These are phyloP conservation scores for Stenogyne calaminthoides DNA, from an alignment of 305 asterid species.

Conservation along the genomic window DNA sequence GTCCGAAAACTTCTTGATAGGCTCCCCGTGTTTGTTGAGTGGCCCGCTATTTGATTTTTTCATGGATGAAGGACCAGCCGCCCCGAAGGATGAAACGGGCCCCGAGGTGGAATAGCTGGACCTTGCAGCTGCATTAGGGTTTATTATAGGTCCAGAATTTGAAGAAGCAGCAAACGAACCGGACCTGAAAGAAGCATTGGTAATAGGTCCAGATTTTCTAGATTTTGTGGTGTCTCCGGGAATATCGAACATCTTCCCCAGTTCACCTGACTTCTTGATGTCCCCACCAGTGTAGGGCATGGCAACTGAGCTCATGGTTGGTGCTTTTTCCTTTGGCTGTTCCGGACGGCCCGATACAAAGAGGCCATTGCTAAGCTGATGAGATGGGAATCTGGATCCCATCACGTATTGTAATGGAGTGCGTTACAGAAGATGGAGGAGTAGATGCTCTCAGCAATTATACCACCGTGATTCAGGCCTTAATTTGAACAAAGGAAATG, in stretches of 20 bases:
- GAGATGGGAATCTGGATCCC: constrained; percentile 98
- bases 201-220: constrained; percentile 82
- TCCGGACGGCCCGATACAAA: constrained; percentile 94
- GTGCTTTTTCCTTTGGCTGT: constrained; percentile 83
- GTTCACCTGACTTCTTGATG: constrained; percentile 92
- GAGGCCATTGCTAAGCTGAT: constrained; percentile 96
- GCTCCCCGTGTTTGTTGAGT: constrained; percentile 88
- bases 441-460: constrained; percentile 26
- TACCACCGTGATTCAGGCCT: constrained; percentile 31
- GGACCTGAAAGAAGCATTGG: constrained; percentile 55
- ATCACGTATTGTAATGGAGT: constrained; percentile 44
- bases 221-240: constrained; percentile 79
- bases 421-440: constrained; percentile 12
- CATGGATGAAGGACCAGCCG: constrained; percentile 58
- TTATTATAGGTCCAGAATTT: constrained; percentile 81
- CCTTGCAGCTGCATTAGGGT: constrained; percentile 55
- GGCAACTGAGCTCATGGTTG: constrained; percentile 86
- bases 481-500: constrained; percentile 28
- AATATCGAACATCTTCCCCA: constrained; percentile 91
- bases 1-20: constrained; percentile 80
- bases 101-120: constrained; percentile 78
- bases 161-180: constrained; percentile 68
- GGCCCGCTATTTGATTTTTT: constrained; percentile 90
- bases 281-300: constrained; percentile 99
- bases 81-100: constrained; percentile 63